Evolutionary conservation across 2,329 filamentous ascomycete genomes (phyloP), one percentile per base, ranked within the genome.

Genomic region (Colletotrichum graminicola): DNA sequence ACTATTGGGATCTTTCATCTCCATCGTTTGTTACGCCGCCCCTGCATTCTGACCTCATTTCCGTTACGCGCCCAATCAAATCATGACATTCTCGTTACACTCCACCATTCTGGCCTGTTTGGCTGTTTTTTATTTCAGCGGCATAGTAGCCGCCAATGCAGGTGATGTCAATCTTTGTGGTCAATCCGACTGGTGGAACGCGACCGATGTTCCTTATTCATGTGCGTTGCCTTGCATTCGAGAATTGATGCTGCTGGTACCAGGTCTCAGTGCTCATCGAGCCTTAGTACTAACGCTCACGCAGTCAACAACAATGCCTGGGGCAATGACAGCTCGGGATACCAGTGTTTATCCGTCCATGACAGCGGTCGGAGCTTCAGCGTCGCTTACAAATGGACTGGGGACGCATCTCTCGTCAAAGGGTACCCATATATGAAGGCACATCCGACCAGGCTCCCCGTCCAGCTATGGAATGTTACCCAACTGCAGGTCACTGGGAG

Each of bases 141-240:
- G 69, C 18, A 29, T 26, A 5, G 65, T 29, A 14, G 45, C 36
- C n/a, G 68, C 68, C n/a, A 65, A 60, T 16, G 14, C 49, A 1
- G 59, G 59, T 21, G 66, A 72, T 23, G 36, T 72, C 65, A 52
- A 43, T 36, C 69, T 72, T 5, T 72, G 69, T 43, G 69, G 69
- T 43, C 69, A 72, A 41, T 72, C 69, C 21, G 69, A 72, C 54
- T 67, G 67, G 52, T 72, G 69, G 69, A 72, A 72, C 65, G 63
- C 69, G 18, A 72, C 69, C 11, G 66, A 68, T 12, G 69, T 72
- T 26, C 69, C 69, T 16, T 72, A 72, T 56, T 72, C 69, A 57
- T 72, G 69, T 72, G n/a, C 26, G 47, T 60, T 21, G 41, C 39
- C 55, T 57, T 29, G 36, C 41, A n/a, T 2, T 21, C 16, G 0